phyloP scores from a whole-genome alignment of 495 filamentous ascomycete species.

The Hyaloscypha variabilis region DNA sequence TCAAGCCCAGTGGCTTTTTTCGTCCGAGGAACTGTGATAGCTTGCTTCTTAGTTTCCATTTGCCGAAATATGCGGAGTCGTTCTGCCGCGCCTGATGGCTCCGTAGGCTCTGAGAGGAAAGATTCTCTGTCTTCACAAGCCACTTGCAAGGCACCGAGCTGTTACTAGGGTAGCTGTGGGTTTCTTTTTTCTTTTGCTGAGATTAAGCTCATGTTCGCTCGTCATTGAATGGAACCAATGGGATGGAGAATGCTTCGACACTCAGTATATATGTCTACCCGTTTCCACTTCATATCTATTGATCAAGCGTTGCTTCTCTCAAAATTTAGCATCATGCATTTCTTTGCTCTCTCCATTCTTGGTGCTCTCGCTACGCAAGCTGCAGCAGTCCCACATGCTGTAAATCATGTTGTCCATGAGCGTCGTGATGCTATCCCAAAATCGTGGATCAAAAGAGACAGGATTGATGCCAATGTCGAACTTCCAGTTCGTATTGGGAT shows the following conservation, averaged over 20 bases:
- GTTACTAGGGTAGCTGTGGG: not conserved
- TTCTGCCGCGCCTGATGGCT: not conserved
- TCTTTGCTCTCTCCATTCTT: conserved; percentile 1
- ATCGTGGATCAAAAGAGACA: conserved; percentile 27
- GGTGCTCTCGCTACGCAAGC: conserved; percentile 7
- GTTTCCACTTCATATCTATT: not conserved
- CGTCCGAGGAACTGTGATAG: conserved; percentile 3
- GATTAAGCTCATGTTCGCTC: not conserved
- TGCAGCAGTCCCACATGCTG: conserved; percentile 12
- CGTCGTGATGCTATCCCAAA: conserved; percentile 10
- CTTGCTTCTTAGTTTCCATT: not conserved
- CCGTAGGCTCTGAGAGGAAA: not conserved
- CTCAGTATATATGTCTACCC: not conserved
- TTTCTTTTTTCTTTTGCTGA: not conserved
- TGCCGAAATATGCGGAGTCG: not conserved
- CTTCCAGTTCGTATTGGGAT: conserved; percentile 60
- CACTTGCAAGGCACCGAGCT: not conserved
- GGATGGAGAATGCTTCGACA: not conserved
- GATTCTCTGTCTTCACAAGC: not conserved
- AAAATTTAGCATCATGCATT: conserved; percentile 9
- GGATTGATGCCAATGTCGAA: conserved; percentile 24
- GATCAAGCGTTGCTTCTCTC: not conserved
- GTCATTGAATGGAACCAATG: not conserved
- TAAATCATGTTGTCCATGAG: conserved; percentile 23
- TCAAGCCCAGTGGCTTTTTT: not conserved